phyloP scores from a whole-genome alignment of 805 yeast genomes.

The Blastobotrys americana region DNA sequence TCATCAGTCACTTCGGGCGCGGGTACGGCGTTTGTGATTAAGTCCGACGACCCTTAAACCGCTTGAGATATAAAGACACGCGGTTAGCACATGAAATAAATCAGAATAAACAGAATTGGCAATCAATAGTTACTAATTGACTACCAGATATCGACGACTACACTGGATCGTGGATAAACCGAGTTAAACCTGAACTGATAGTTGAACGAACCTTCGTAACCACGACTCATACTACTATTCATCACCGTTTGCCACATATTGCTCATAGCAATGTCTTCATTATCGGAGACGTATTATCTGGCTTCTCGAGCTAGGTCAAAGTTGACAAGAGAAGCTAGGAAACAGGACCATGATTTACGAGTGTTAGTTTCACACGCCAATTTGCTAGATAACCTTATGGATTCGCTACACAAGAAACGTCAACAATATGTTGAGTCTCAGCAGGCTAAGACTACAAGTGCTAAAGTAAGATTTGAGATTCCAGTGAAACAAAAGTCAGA shows the following conservation, averaged over 20 bases:
- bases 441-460: slow-evolving; percentile 1
- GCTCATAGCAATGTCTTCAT: background rate
- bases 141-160: too few relatives aligned
- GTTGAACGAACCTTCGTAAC: too few relatives aligned
- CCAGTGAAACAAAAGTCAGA: slow-evolving; percentile 5
- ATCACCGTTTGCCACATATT: background rate
- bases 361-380: slow-evolving; percentile 64
- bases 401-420: slow-evolving; percentile 26
- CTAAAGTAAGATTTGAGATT: slow-evolving; percentile 9
- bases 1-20: too few relatives aligned
- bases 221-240: too few relatives aligned
- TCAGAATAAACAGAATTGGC: background rate
- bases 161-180: background rate
- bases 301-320: slow-evolving; percentile 61
- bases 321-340: slow-evolving; percentile 54
- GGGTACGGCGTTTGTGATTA: background rate
- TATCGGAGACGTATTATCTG: slow-evolving; percentile 44
- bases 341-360: slow-evolving; percentile 50
- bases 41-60: too few relatives aligned
- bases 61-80: too few relatives aligned
- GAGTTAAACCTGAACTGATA: background rate
- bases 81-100: too few relatives aligned
- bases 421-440: slow-evolving; percentile 4
- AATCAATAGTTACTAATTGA: too few relatives aligned
- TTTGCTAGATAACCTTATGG: slow-evolving; percentile 59